Percentiles rank a stretch among this genome's conserved stretches.
These are phyloP conservation scores for Melaleuca alternifolia DNA, from an alignment of 345 rosid genomes.

Conservation along the genomic window DNA sequence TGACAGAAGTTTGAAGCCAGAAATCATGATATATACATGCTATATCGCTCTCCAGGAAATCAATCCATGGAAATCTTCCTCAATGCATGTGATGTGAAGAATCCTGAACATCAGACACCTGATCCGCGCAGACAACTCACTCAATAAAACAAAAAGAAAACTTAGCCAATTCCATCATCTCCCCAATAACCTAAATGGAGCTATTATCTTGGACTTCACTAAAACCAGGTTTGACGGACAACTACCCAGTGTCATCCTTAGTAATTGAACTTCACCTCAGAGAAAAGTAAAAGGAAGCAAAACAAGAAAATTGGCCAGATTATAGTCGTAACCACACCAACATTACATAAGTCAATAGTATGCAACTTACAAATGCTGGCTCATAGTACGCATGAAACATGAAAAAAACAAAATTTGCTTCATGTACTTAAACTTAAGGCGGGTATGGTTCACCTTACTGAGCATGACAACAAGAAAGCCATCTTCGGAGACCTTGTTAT, in stretches of 20 bases:
- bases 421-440: neutral
- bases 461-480: conserved; percentile 99
- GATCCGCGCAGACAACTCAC: neutral
- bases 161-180: neutral
- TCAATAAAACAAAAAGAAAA: too few relatives aligned
- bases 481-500: conserved; percentile 80
- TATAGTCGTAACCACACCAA: neutral
- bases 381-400: neutral
- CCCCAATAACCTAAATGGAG: neutral
- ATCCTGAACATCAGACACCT: neutral
- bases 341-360: neutral
- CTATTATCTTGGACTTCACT: neutral
- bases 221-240: neutral
- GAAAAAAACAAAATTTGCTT: neutral
- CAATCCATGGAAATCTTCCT: neutral
- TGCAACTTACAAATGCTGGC: neutral
- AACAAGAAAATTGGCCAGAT: neutral
- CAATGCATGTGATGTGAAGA: neutral
- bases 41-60: neutral
- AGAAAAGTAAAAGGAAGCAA: neutral
- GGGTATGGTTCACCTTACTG: conserved; percentile 53
- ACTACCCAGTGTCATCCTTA: neutral
- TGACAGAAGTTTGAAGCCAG: neutral
- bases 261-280: neutral
- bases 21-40: neutral